Conservation (phyloP, 331 rosid species). For the Acacia pycnantha region DNA sequence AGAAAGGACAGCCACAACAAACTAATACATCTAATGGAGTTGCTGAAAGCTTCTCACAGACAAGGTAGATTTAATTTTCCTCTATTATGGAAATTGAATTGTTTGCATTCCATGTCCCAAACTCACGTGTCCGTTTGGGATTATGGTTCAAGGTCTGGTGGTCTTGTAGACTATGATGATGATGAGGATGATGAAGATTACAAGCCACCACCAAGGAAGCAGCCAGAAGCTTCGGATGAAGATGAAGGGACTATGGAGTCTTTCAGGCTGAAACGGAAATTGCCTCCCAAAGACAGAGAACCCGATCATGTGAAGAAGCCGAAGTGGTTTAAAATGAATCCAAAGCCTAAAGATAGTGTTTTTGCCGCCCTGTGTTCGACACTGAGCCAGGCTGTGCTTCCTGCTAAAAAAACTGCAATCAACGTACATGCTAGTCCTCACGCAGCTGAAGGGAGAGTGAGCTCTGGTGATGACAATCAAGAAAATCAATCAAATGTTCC, state of each 20-base stretch:
- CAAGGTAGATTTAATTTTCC: conserved; percentile 46
- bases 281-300: conserved; percentile 57
- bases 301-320: conserved; percentile 56
- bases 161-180: conserved; percentile 91
- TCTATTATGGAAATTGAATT: conserved; percentile 10
- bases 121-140: conserved; percentile 1
- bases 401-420: conserved; percentile 55
- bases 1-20: conserved; percentile 48
- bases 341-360: conserved; percentile 66
- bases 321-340: conserved; percentile 47
- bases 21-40: conserved; percentile 69
- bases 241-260: conserved; percentile 76
- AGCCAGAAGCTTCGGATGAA: conserved; percentile 59
- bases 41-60: conserved; percentile 45
- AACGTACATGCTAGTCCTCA: conserved; percentile 31
- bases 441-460: conserved; percentile 43
- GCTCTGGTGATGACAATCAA: conserved; percentile 40
- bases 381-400: conserved; percentile 73
- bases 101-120: background rate
- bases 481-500: conserved; percentile 42
- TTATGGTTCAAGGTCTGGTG: conserved; percentile 69
- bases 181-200: conserved; percentile 94
- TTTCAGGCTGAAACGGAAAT: conserved; percentile 73
- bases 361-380: conserved; percentile 77
- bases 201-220: conserved; percentile 82